A percentile compares a stretch with the other conserved stretches of the same genome.
phyloP scores from a whole-genome alignment of 2,329 filamentous ascomycete species.

The Hyphodiscus sp. region DNA sequence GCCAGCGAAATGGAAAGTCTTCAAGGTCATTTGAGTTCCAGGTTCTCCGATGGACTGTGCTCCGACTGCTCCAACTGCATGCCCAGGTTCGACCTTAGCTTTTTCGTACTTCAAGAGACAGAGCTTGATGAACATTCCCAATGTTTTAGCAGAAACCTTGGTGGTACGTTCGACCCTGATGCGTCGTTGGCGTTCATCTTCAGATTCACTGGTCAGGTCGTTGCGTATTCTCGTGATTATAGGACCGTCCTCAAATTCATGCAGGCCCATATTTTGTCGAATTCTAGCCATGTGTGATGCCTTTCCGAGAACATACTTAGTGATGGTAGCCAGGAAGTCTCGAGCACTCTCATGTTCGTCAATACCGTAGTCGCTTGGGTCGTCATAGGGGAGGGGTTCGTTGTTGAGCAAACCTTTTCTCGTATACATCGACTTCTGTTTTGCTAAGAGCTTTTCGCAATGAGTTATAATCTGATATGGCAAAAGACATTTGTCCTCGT shows the following conservation, averaged over 20 bases:
- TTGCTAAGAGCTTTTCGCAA: constrained; percentile 60
- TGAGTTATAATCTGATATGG: constrained; percentile 67
- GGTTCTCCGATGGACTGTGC: constrained; percentile 98
- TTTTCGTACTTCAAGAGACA: constrained; percentile 88
- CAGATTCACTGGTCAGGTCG: constrained; percentile 25
- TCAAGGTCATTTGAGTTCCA: constrained; percentile 97
- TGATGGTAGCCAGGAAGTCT: constrained; percentile 73
- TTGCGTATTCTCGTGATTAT: constrained; percentile 25
- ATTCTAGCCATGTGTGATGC: constrained; percentile 54
- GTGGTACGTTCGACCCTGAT: constrained; percentile 59
- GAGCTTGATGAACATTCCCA: constrained; percentile 69
- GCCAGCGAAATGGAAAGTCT: constrained; percentile 99
- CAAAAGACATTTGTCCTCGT: constrained; percentile 64
- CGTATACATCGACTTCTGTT: constrained; percentile 59
- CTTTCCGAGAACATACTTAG: constrained; percentile 60
- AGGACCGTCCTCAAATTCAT: constrained; percentile 34
- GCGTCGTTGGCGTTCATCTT: constrained; percentile 24
- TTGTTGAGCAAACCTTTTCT: constrained; percentile 55
- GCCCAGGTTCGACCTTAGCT: constrained; percentile 87
- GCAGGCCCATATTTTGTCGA: constrained; percentile 45
- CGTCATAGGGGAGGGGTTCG: constrained; percentile 60
- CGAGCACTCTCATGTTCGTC: constrained; percentile 79
- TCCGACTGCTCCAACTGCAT: constrained; percentile 91
- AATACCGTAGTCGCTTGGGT: constrained; percentile 60
- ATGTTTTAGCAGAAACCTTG: constrained; percentile 71